phyloP scores from a whole-genome alignment of 768 basidiomycete species.

The Mycena alexandri region DNA sequence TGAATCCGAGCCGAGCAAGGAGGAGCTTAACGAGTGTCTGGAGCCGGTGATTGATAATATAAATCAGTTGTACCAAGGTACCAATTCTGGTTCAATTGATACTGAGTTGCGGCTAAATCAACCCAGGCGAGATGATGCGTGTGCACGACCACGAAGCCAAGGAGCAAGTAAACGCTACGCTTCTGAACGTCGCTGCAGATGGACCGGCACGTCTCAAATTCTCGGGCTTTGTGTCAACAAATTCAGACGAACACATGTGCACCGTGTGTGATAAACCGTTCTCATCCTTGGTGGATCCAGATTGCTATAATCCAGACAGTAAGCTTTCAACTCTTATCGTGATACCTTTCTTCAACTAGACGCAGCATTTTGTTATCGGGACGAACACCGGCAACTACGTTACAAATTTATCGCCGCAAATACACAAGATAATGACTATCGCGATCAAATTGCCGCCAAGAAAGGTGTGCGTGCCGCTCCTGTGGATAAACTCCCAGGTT shows the following conservation, averaged over 20 bases:
- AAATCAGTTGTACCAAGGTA: no score
- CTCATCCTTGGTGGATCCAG: constrained; percentile 1
- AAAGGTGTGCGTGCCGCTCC: constrained; percentile 4
- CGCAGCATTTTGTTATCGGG: background rate
- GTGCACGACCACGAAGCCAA: background rate
- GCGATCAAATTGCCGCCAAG: background rate
- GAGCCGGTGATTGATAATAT: no score
- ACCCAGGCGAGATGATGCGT: constrained; percentile 11
- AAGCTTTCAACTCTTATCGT: background rate
- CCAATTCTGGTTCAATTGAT: no score
- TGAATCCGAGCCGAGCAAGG: no score
- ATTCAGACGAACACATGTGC: constrained; percentile 17
- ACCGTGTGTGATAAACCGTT: constrained; percentile 3
- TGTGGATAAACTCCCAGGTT: constrained; percentile 2
- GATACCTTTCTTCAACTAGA: background rate
- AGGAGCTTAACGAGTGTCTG: no score
- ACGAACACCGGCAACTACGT: constrained; percentile 3
- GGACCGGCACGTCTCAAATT: constrained; percentile 9
- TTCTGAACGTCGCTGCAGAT: constrained; percentile 6
- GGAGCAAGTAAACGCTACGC: constrained; percentile 9
- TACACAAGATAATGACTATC: background rate
- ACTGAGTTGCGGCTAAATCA: no score
- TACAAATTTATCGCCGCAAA: constrained; percentile 18
- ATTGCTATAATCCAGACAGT: constrained; percentile 7
- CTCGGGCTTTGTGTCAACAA: constrained; percentile 8